These are phyloP conservation scores for Lactifluus pinguis DNA, from an alignment of 768 basidiomycete species.

Conservation along the genomic window DNA sequence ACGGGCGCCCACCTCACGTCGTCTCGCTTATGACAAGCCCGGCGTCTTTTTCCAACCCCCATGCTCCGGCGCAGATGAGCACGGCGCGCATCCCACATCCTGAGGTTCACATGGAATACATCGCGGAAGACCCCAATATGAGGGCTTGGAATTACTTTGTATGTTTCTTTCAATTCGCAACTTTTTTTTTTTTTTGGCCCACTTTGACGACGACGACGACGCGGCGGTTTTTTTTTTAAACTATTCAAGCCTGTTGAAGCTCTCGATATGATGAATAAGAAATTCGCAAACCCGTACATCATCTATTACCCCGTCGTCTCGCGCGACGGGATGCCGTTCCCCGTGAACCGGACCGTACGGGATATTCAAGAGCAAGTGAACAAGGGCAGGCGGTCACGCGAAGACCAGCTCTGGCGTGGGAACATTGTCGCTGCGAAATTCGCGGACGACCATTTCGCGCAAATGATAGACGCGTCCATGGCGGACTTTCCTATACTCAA, in stretches of 20 bases:
- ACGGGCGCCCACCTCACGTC: conserved; percentile 67
- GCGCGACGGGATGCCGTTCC: conserved; percentile 76
- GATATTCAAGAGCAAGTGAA: conserved; percentile 54
- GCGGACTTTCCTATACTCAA: conserved; percentile 76
- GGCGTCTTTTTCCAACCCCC: conserved; percentile 18
- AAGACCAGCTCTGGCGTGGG: conserved; percentile 67
- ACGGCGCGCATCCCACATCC: conserved; percentile 67
- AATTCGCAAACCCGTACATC: conserved; percentile 71
- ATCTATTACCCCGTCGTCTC: conserved; percentile 71
- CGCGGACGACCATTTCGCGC: conserved; percentile 34
- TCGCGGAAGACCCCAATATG: conserved; percentile 61
- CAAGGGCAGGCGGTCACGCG: conserved; percentile 36
- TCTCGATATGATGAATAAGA: conserved; percentile 72
- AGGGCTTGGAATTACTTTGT: conserved; percentile 63
- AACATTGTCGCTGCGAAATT: conserved; percentile 75
- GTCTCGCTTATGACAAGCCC: conserved; percentile 71
- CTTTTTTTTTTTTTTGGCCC: conserved; percentile 17
- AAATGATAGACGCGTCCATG: conserved; percentile 68
- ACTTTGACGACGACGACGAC: too few relatives aligned
- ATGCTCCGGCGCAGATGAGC: conserved; percentile 21
- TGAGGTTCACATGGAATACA: conserved; percentile 79
- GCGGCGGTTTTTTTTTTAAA: too few relatives aligned
- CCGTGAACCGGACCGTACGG: conserved; percentile 63
- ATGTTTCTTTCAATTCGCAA: conserved; percentile 34
- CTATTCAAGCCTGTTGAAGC: conserved; percentile 51